Percentiles rank a stretch among this genome's conserved stretches.
These are phyloP conservation scores for Acrocalymma vagum DNA, from an alignment of 2,329 filamentous ascomycete species.

Conservation along the genomic window DNA sequence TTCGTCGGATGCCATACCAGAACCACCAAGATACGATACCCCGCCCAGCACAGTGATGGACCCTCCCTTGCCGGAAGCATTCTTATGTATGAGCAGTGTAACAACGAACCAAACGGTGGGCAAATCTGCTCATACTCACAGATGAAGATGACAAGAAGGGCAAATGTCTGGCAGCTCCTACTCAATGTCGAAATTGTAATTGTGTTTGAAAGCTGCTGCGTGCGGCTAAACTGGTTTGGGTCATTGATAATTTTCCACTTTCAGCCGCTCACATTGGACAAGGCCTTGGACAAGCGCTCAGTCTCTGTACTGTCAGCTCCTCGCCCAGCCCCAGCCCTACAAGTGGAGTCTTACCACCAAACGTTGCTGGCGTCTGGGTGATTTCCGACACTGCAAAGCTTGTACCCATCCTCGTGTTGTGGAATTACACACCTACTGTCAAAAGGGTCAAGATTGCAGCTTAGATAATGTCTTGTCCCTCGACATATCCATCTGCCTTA, in stretches of 20 bases:
- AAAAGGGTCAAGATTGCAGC: not conserved
- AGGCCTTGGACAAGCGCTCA: constrained; percentile 1
- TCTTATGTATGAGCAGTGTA: too few relatives aligned
- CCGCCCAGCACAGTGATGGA: not conserved
- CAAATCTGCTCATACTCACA: constrained; percentile 4
- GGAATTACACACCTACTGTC: not conserved
- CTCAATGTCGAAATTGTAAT: not conserved
- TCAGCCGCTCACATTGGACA: constrained; percentile 1
- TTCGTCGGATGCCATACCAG: too few relatives aligned
- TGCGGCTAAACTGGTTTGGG: constrained; percentile 10
- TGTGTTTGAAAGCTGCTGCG: not conserved
- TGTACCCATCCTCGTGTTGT: not conserved
- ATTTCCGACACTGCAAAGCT: not conserved
- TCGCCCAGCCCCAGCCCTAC: constrained; percentile 8
- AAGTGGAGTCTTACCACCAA: not conserved
- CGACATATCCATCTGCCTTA: not conserved
- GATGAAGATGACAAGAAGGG: not conserved
- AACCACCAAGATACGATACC: too few relatives aligned
- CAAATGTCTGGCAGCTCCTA: not conserved
- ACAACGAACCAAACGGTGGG: constrained; percentile 8
- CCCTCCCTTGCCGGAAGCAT: constrained; percentile 3
- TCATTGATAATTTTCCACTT: constrained; percentile 8
- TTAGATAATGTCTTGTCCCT: not conserved
- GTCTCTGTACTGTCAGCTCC: constrained; percentile 5
- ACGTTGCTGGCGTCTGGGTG: too few relatives aligned